Evolutionary conservation across 768 basidiomycete genomes (phyloP), one percentile per base, ranked within the genome.

Genomic region (Asterophora lycoperdoides): DNA sequence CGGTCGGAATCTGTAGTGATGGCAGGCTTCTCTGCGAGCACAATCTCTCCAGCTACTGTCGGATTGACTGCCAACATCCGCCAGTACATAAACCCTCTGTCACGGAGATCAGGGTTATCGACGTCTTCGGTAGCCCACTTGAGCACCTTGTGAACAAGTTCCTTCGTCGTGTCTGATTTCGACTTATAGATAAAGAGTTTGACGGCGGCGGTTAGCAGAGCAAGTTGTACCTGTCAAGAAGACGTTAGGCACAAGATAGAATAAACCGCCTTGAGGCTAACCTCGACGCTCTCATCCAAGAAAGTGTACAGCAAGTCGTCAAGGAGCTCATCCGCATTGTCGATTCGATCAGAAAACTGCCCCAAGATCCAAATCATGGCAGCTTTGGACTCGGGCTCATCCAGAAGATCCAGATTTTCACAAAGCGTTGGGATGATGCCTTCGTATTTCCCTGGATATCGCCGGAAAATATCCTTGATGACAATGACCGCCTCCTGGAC

Each of bases 11-110:
- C 95, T 2, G 92, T 98, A n/a, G 93, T 94, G 55, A 99, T 98
- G 2, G 93, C 76, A 26, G 96, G 96, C 60, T 96, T 96, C 57
- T 93, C 91, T 13, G 90, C 77, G 15, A 98, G 75, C 30, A 98
- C 94, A 54, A 98, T 87, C 55, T 92, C 87, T 33, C 85, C 80
- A 6, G 96, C 94, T 0, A 86, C 85, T 7, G 84, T 71, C 1
- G 94, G 93, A 62, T 96, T 93, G 59, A 93, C 86, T 8, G 95
- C 94, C 38, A 98, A 78, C 70, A 99, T 77, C 33, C 96, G 84
- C 96, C 96, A 99, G 69, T 98, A 99, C 89, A 99, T 98, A 73
- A 94, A 98, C 3, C 96, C 96, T 53, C 96, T 77, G 67, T 99
- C 96, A 29, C 96, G 80, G 17, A 99, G 74, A 72, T 99, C 96